Conservation (phyloP, 192 early-diverging fungal species). For the Coemansia sp. region DNA sequence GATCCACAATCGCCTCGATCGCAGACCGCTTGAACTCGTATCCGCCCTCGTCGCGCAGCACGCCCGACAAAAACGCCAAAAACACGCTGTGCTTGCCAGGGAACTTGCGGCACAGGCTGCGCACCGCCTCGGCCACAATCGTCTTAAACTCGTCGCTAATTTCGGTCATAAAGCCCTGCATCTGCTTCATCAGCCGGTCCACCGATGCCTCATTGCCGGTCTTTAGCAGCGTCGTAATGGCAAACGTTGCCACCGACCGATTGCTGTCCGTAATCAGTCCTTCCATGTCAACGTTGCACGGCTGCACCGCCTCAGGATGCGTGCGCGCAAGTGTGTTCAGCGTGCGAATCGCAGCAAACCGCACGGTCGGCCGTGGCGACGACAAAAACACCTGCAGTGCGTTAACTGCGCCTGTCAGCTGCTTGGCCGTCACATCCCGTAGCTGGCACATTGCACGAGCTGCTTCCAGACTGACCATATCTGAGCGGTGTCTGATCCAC, state of each 20-base stretch:
- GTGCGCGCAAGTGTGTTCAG: constrained; percentile 89
- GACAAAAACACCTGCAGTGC: constrained; percentile 92
- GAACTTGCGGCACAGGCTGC: constrained; percentile 95
- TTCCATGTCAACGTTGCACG: constrained; percentile 99
- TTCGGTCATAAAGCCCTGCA: constrained; percentile 95
- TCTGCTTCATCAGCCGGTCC: constrained; percentile 99
- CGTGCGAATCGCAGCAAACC: constrained; percentile 97
- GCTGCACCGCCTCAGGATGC: constrained; percentile 86
- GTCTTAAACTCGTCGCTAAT: constrained; percentile 99
- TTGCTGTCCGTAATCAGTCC: constrained; percentile 95
- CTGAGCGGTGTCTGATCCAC: constrained; percentile 91
- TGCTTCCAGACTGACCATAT: constrained; percentile 98
- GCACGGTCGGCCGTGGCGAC: constrained; percentile 87
- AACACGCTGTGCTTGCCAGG: constrained; percentile 92
- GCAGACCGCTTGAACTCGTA: constrained; percentile 96
- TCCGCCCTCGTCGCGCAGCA: constrained; percentile 95
- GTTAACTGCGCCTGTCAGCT: constrained; percentile 90
- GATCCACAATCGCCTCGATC: constrained; percentile 96
- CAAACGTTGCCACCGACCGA: constrained; percentile 96
- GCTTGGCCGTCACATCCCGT: constrained; percentile 75
- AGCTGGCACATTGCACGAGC: constrained; percentile 95
- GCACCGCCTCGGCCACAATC: constrained; percentile 97
- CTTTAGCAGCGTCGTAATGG: constrained; percentile 97
- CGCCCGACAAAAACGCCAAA: constrained; percentile 87
- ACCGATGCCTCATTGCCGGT: constrained; percentile 98